These are phyloP conservation scores for Evernia prunastri DNA, from an alignment of 495 filamentous ascomycete species.

Conservation along the genomic window DNA sequence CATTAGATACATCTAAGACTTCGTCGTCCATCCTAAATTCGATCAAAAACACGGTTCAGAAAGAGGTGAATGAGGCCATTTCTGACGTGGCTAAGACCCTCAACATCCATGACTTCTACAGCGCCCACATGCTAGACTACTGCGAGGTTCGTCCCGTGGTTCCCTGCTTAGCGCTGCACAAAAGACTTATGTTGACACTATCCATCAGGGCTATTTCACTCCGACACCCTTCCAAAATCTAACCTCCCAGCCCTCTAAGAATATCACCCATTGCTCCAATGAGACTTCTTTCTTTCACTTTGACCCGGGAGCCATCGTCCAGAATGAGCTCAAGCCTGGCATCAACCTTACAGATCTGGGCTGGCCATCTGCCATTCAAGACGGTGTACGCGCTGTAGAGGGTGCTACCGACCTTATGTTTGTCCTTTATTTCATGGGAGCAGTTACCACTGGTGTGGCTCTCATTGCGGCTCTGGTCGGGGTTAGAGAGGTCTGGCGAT, in stretches of 20 bases:
- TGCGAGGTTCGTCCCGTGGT: constrained; percentile 40
- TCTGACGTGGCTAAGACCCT: constrained; percentile 44
- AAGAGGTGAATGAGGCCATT: constrained; percentile 34
- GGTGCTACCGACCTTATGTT: constrained; percentile 49
- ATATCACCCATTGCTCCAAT: constrained; percentile 57
- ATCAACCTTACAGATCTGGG: constrained; percentile 50
- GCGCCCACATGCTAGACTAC: constrained; percentile 60
- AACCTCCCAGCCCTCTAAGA: constrained; percentile 43
- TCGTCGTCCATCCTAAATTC: constrained; percentile 27
- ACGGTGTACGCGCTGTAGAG: constrained; percentile 49
- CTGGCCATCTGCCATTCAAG: constrained; percentile 57
- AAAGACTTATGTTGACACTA: not conserved
- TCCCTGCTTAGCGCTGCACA: not conserved
- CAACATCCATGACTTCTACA: constrained; percentile 67
- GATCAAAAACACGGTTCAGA: constrained; percentile 24
- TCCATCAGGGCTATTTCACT: constrained; percentile 46
- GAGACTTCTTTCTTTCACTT: constrained; percentile 49
- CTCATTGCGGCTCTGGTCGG: constrained; percentile 45
- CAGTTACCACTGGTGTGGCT: constrained; percentile 49
- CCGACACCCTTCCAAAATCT: constrained; percentile 39
- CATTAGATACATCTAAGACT: constrained; percentile 32
- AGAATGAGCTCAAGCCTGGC: constrained; percentile 46
- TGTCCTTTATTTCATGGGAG: constrained; percentile 59
- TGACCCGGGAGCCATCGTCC: constrained; percentile 52
- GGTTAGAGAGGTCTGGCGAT: constrained; percentile 35